Conservation (phyloP, 169 alveolate species). For the Babesia caballi region DNA sequence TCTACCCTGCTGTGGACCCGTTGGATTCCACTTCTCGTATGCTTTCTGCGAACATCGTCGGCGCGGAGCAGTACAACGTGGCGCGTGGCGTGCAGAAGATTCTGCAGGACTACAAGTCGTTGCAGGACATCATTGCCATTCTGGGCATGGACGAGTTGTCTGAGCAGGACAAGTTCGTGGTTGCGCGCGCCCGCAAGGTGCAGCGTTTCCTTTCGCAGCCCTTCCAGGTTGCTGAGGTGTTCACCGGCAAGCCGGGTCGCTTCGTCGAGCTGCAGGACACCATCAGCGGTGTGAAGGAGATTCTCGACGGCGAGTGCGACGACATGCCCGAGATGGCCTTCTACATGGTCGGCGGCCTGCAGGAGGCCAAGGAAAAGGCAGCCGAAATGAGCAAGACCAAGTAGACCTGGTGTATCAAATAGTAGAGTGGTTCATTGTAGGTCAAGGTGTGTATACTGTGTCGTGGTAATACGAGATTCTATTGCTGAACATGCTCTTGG, state of each 20-base stretch:
- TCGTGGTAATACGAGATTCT: too few species aligned
- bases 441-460: too few species aligned
- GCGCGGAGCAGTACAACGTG: conserved; percentile 89
- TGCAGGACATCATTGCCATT: conserved; percentile 94
- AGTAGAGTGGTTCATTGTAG: too few species aligned
- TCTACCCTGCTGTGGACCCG: conserved; percentile 99
- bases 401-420: too few species aligned
- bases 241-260: conserved; percentile 94
- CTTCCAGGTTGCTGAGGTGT: conserved; percentile 93
- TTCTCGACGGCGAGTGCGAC: conserved; percentile 93
- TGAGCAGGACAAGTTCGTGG: conserved; percentile 94
- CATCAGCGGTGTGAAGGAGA: conserved; percentile 84
- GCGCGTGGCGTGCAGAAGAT: conserved; percentile 94
- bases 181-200: conserved; percentile 95
- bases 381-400: conserved; percentile 66
- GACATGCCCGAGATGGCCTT: conserved; percentile 95
- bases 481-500: too few species aligned
- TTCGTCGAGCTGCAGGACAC: conserved; percentile 90
- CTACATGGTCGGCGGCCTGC: conserved; percentile 94
- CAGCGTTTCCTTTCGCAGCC: conserved; percentile 96
- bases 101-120: conserved; percentile 92
- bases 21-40: conserved; percentile 93
- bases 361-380: conserved; percentile 89
- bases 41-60: conserved; percentile 92
- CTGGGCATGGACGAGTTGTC: conserved; percentile 95